Percentiles rank a stretch among this genome's conserved stretches.
Conservation (phyloP, 495 filamentous ascomycete species). For the Neurospora sp. region DNA sequence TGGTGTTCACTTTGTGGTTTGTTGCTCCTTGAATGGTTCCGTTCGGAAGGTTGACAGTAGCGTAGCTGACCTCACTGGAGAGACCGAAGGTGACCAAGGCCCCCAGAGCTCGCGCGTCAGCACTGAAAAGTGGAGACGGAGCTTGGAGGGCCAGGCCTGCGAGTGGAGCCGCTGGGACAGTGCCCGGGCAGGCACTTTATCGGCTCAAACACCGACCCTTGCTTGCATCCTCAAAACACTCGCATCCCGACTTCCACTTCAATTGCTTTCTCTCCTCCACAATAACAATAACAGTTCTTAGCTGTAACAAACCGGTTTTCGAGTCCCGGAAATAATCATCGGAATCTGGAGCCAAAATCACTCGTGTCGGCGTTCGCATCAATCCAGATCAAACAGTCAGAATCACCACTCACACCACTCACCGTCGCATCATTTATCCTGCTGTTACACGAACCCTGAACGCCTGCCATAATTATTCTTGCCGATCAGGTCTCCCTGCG, state of each 20-base stretch:
- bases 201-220: not conserved
- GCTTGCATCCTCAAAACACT: not conserved
- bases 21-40: not conserved
- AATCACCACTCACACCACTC: not conserved
- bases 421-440: not conserved
- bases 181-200: not conserved
- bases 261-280: not conserved
- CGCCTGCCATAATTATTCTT: not conserved
- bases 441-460: not conserved
- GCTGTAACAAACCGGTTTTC: not conserved
- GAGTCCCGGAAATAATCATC: not conserved
- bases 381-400: not conserved
- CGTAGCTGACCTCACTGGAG: not conserved
- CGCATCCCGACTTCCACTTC: not conserved
- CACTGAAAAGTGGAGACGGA: not conserved
- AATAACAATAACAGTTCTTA: not conserved
- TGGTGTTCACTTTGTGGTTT: not conserved
- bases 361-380: not conserved
- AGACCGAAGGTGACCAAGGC: not conserved
- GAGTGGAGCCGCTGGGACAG: not conserved
- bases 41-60: not conserved
- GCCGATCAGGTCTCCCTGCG: not conserved
- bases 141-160: not conserved
- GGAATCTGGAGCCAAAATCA: not conserved
- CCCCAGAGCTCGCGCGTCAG: not conserved